A percentile compares a stretch with the other conserved stretches of the same genome.
phyloP scores from a whole-genome alignment of 2,329 filamentous ascomycete genomes.

The Aspergillus melleus region DNA sequence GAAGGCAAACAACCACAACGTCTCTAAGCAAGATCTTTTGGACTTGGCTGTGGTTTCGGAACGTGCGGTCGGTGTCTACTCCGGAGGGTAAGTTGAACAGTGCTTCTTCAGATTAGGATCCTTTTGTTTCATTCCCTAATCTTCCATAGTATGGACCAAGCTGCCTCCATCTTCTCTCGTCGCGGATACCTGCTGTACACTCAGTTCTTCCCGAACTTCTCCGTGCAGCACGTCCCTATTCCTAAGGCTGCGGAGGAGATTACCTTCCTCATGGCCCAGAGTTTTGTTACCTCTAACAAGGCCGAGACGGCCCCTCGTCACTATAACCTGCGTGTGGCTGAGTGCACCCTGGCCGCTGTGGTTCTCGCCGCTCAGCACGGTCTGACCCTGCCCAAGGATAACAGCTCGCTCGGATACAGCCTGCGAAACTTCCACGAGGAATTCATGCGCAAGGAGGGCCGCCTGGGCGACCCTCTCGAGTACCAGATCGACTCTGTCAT shows the following conservation, averaged over 20 bases:
- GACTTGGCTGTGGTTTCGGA: constrained; percentile 95
- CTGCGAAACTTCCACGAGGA: constrained; percentile 84
- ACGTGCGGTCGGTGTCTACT: constrained; percentile 91
- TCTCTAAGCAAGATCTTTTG: constrained; percentile 89
- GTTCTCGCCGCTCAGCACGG: constrained; percentile 61
- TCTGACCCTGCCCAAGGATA: constrained; percentile 71
- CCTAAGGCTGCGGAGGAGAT: constrained; percentile 79
- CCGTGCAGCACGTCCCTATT: constrained; percentile 75
- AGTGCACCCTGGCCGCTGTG: constrained; percentile 83
- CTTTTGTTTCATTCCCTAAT: constrained; percentile 8
- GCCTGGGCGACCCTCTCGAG: constrained; percentile 52
- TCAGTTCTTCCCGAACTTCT: constrained; percentile 78
- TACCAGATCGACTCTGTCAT: constrained; percentile 75
- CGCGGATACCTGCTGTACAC: constrained; percentile 86
- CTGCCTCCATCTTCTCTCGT: constrained; percentile 89
- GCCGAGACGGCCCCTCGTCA: constrained; percentile 88
- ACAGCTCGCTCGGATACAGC: constrained; percentile 77
- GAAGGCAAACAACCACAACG: constrained; percentile 76
- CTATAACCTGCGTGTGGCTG: constrained; percentile 96
- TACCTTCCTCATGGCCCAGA: constrained; percentile 91
- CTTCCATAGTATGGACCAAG: constrained; percentile 81
- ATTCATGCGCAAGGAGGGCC: constrained; percentile 62
- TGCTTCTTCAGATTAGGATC: no score
- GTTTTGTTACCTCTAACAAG: constrained; percentile 91
- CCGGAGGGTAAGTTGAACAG: constrained; percentile 68